Evolutionary conservation across 805 yeast species (phyloP), one percentile per base, ranked within the genome.

Genomic region (Pichia californica): DNA sequence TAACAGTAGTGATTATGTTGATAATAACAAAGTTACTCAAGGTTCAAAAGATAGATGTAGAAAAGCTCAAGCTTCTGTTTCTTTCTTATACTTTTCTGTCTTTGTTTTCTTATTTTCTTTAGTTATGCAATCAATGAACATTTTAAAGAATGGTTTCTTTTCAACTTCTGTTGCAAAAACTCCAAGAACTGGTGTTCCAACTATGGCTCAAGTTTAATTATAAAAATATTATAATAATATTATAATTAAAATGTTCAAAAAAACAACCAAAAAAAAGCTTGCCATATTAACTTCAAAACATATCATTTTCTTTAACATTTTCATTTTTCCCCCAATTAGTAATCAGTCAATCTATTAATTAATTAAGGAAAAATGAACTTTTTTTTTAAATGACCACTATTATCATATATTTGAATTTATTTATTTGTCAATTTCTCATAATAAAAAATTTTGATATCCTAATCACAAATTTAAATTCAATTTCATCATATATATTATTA

Each of bases 161-260:
- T 81, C 87, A 63, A 69, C 76, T 57, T 48, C 66, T 63, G 50
- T 72, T 48, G 61, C 77, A 47, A 66, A 73, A 47, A 65, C 69
- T 52, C 76, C 87, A 47, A 79, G 83, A 71, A 81, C 87, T 48
- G 95, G 95, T 65, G 84, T 87, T 41, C 95, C 95, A 69, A 77
- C 94, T 60, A 80, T 85, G 75, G 79, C 95, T 49, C 93, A 86
- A 74, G 95, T 85, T 62, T 87, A 77, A n/a, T n/a, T n/a, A n/a
- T n/a, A n/a, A n/a, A n/a, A 74, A 20, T 31, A 15, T 20, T 18
- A 30, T 25, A 19, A 26, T 34, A 19, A 20, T 21, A 16, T n/a
- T n/a, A n/a, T n/a, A n/a, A n/a, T n/a, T n/a, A n/a, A n/a, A n/a
- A n/a, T n/a, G n/a, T n/a, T n/a, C n/a, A n/a, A n/a, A 15, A 15